Evolutionary conservation across 2,329 filamentous ascomycete genomes (phyloP), one percentile per base, ranked within the genome.

Genomic region (Xylariaceae sp.): DNA sequence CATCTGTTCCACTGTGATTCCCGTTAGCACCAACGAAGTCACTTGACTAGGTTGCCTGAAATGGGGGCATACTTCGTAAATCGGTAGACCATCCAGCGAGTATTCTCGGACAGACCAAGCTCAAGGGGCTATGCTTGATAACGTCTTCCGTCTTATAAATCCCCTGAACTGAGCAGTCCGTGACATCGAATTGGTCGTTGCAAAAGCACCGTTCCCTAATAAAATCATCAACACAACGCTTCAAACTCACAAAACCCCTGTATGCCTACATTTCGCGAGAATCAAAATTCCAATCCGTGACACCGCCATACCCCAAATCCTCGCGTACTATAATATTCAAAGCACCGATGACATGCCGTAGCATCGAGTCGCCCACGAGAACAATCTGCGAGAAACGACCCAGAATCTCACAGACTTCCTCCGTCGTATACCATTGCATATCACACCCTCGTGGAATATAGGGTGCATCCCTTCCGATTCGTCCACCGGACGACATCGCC

Each of bases 271-370:
- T 73, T 67, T 80, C 78, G 50, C 75, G 67, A 8, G 69, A 64
- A n/a, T 70, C 71, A 55, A 80, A 80, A 58, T 79, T 80, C 77
- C 77, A 80, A 62, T 78, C 73, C 2, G 77, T 80, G 10, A 80
- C 77, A 45, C 76, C 77, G 8, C 77, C 78, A 60, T 79, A 80
- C 5, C 77, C 77, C 30, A 80, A 62, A 64, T 80, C 74, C 61
- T 76, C 75, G 5, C 77, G 69, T 37, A 80, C 64, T 44, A 80
- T 66, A 4, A 80, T 73, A 59, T 80, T 79, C 55, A 80, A 64
- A 47, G 76, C 76, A 0, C 77, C 78, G 39, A 78, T 75, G 10
- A 80, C 73, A 66, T 80, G 78, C 47, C 77, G 70, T 64, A 80
- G 66, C 77, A 80, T 80, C 11, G 76, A 79, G 62, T 80, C 77